Evolutionary conservation across 176 grass and related monocot genomes (phyloP).

Genomic region (Melocanna baccifera): DNA sequence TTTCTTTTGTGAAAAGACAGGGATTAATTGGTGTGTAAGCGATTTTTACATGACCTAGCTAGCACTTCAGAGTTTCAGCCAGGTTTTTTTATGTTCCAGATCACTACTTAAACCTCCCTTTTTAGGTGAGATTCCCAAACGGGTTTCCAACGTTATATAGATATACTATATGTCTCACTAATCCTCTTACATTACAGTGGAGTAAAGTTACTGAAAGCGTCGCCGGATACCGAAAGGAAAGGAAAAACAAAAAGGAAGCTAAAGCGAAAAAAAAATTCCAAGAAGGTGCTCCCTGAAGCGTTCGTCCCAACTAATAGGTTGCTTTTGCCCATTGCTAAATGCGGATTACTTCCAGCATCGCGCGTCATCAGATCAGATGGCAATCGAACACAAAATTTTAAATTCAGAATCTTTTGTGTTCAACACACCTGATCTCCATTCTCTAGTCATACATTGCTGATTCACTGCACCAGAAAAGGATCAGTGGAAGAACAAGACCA

Average conservation of each 20-base stretch:
- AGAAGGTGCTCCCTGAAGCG: constrained; percentile 14
- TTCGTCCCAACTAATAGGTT: constrained; percentile 34
- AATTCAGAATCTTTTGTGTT: constrained; percentile 16
- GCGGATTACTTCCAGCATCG: not conserved
- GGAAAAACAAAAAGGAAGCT: not conserved
- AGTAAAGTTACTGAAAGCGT: constrained; percentile 51
- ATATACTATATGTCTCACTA: not conserved
- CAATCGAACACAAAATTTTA: constrained; percentile 2
- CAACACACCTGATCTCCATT: not conserved
- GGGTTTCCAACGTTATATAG: not conserved
- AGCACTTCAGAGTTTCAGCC: not conserved
- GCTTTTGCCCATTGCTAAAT: constrained; percentile 18
- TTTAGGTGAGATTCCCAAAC: constrained; percentile 35
- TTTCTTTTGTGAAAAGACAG: constrained; percentile 14
- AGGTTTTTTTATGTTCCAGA: not conserved
- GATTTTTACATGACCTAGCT: constrained; percentile 25
- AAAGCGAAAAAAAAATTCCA: not conserved
- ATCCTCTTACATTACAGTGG: constrained; percentile 28
- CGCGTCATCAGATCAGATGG: constrained; percentile 6
- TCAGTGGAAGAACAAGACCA: not conserved
- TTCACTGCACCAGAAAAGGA: constrained; percentile 21
- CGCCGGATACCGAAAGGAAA: constrained; percentile 22
- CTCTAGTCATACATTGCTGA: not conserved
- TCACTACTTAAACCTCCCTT: not conserved
- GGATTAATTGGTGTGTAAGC: constrained; percentile 20